A percentile compares a stretch with the other conserved stretches of the same genome.
Conservation (phyloP, 345 rosid species). For the Salix exigua region DNA sequence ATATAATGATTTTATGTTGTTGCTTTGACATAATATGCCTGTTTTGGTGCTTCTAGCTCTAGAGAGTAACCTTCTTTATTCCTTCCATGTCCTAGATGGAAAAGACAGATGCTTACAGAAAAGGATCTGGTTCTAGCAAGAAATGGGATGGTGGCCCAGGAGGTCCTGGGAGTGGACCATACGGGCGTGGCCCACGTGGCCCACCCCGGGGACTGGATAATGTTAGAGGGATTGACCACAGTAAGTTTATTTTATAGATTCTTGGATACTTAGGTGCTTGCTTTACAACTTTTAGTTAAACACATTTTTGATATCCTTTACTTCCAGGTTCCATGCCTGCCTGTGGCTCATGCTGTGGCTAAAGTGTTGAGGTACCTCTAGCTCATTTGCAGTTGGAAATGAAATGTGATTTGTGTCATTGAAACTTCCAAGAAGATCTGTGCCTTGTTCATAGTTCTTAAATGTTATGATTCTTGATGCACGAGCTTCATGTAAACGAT, state of each 20-base stretch:
- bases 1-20: background rate
- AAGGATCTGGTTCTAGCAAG: conserved; percentile 65
- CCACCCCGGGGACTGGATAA: conserved; percentile 80
- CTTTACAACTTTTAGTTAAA: background rate
- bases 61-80: background rate
- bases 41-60: background rate
- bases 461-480: background rate
- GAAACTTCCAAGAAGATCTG: background rate
- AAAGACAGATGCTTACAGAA: conserved; percentile 65
- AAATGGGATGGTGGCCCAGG: conserved; percentile 89
- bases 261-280: background rate
- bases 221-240: conserved; percentile 66
- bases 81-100: conserved; percentile 56
- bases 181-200: conserved; percentile 63
- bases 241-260: conserved; percentile 29
- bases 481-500: background rate
- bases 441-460: background rate
- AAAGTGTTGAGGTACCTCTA: background rate
- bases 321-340: conserved; percentile 65
- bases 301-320: background rate
- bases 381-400: conserved; percentile 1
- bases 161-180: conserved; percentile 70
- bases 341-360: conserved; percentile 76
- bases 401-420: background rate
- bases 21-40: background rate